Conservation (phyloP, 805 yeast genomes). For the Sungouiella thailandica region DNA sequence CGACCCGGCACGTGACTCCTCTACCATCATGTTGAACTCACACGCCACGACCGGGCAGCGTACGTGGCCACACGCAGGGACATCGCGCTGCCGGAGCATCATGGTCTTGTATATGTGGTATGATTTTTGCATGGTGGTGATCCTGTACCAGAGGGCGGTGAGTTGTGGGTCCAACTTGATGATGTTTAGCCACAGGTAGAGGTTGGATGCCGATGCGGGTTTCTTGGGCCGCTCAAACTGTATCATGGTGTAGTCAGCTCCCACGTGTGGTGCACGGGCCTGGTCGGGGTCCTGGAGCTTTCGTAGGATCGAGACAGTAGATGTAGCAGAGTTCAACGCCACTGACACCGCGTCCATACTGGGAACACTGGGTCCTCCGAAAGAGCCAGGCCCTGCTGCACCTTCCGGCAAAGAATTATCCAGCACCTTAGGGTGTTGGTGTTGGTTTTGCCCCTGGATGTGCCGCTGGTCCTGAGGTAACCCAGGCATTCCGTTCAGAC, state of each 20-base stretch:
- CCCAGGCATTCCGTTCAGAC: too few relatives aligned
- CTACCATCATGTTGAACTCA: constrained; percentile 33
- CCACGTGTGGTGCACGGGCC: constrained; percentile 10
- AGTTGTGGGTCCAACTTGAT: constrained; percentile 37
- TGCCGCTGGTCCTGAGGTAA: too few relatives aligned
- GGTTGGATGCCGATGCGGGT: constrained; percentile 8
- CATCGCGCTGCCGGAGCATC: constrained; percentile 12
- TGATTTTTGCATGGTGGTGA: constrained; percentile 36
- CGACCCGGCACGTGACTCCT: constrained; percentile 12
- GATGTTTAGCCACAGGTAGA: constrained; percentile 36
- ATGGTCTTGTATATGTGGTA: constrained; percentile 35
- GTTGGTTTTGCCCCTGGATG: too few relatives aligned
- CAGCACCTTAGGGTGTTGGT: too few relatives aligned
- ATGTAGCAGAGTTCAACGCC: too few relatives aligned
- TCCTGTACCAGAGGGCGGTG: constrained; percentile 36
- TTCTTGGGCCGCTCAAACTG: constrained; percentile 7
- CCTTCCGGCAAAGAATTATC: too few relatives aligned
- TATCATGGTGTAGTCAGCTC: constrained; percentile 14
- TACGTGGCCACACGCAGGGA: constrained; percentile 10
- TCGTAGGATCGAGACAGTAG: constrained; percentile 17
- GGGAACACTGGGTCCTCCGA: too few relatives aligned
- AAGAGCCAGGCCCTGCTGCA: too few relatives aligned
- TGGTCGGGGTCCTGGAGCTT: constrained; percentile 15
- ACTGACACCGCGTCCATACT: too few relatives aligned
- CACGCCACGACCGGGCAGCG: constrained; percentile 39